Evolutionary conservation across 495 filamentous ascomycete species (phyloP).

Genomic region (Sordaria brevicollis): DNA sequence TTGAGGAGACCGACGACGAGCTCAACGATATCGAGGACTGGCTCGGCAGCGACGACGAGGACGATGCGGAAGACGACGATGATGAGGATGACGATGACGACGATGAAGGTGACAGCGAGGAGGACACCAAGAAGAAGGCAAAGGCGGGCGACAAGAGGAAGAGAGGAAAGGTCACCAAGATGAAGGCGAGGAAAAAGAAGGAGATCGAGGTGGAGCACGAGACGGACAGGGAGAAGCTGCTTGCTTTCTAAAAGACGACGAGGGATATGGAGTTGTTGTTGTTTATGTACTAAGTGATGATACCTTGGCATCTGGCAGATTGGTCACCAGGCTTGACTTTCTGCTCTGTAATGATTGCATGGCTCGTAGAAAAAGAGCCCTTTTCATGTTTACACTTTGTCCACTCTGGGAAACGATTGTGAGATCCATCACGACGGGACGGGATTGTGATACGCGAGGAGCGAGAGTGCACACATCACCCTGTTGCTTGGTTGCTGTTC

Average conservation of each 20-base stretch:
- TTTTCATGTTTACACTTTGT: background rate
- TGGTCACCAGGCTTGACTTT: background rate
- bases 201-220: conserved; percentile 70
- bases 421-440: no score
- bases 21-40: conserved; percentile 40
- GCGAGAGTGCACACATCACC: background rate
- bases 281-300: background rate
- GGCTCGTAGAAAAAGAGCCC: background rate
- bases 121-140: conserved; percentile 41
- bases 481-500: background rate
- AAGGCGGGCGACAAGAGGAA: conserved; percentile 57
- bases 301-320: background rate
- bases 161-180: conserved; percentile 42
- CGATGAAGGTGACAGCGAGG: conserved; percentile 32
- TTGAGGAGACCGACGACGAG: conserved; percentile 45
- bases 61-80: conserved; percentile 36
- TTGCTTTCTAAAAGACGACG: conserved; percentile 28
- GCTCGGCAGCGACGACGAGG: conserved; percentile 39
- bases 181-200: conserved; percentile 55
- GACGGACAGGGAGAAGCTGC: conserved; percentile 29
- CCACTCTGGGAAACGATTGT: background rate
- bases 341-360: background rate
- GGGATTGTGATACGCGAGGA: background rate
- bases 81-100: conserved; percentile 43
- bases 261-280: background rate